Conservation (phyloP, 768 basidiomycete genomes). For the Sutorius australiensis region DNA sequence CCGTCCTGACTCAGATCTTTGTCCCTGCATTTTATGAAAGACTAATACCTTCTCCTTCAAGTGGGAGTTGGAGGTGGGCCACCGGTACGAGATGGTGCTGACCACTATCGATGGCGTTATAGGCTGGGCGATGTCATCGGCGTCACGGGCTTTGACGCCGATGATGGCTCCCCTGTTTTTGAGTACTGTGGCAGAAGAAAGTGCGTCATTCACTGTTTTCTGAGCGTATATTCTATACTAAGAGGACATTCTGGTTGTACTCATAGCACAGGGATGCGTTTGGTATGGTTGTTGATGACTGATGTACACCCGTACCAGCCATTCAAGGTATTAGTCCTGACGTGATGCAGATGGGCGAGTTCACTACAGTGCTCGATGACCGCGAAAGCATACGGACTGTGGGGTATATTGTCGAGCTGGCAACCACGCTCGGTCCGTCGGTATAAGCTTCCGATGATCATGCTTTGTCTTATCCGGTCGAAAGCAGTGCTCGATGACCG, state of each 20-base stretch:
- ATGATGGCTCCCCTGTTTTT: background rate
- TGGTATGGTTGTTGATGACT: background rate
- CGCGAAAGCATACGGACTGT: background rate
- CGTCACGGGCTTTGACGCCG: background rate
- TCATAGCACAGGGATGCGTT: background rate
- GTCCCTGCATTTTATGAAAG: background rate
- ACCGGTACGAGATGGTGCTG: background rate
- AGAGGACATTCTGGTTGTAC: background rate
- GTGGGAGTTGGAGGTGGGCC: background rate
- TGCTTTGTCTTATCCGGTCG: background rate
- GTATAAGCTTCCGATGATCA: background rate
- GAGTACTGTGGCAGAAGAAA: background rate
- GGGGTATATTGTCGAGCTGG: background rate
- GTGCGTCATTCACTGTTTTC: background rate
- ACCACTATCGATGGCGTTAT: background rate
- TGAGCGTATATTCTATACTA: background rate
- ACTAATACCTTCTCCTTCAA: background rate
- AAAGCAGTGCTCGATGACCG: background rate
- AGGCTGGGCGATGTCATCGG: background rate
- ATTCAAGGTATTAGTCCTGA: background rate
- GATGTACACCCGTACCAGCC: background rate
- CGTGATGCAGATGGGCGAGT: background rate
- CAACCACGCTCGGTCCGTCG: background rate
- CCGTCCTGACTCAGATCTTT: background rate
- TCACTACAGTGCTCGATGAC: background rate